Percentiles rank a stretch among this genome's conserved stretches.
phyloP scores from a whole-genome alignment of 495 filamentous ascomycete species.

The Aspergillus nidulans region DNA sequence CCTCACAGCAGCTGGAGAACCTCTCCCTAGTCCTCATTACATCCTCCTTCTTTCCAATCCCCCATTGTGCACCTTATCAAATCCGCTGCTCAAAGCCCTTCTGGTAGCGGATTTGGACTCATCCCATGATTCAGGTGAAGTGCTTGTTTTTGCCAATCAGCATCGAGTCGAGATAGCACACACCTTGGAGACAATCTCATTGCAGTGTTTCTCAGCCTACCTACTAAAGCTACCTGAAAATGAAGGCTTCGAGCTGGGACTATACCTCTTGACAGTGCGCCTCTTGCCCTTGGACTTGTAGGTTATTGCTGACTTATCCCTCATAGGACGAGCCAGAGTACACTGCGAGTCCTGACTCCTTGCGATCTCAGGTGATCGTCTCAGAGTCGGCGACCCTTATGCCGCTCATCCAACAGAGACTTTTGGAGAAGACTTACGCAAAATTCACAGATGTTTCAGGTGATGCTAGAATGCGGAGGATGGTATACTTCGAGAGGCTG shows the following conservation, averaged over 20 bases:
- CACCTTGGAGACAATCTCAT: constrained; percentile 1
- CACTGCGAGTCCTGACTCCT: not conserved
- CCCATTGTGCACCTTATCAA: constrained; percentile 5
- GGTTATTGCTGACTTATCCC: not conserved
- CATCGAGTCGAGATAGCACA: not conserved
- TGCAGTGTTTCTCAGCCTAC: constrained; percentile 9
- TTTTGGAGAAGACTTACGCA: not conserved
- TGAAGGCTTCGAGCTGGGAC: constrained; percentile 1
- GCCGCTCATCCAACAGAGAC: not conserved
- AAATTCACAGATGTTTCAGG: constrained; percentile 6
- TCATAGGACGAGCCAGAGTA: constrained; percentile 7
- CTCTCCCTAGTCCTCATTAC: not conserved
- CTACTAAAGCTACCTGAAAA: constrained; percentile 5
- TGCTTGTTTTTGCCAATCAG: not conserved
- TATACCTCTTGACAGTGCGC: constrained; percentile 15
- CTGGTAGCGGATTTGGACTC: not conserved
- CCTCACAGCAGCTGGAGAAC: not conserved
- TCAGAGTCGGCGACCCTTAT: not conserved
- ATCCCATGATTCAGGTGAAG: not conserved
- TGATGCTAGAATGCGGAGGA: constrained; percentile 4
- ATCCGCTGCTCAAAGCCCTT: not conserved
- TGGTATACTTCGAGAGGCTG: constrained; percentile 4
- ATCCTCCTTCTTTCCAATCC: not conserved
- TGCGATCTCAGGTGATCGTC: not conserved
- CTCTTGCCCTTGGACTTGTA: not conserved